Base-by-base conservation (phyloP, 106 monocot genomes). In the Posidonia australis region DNA sequence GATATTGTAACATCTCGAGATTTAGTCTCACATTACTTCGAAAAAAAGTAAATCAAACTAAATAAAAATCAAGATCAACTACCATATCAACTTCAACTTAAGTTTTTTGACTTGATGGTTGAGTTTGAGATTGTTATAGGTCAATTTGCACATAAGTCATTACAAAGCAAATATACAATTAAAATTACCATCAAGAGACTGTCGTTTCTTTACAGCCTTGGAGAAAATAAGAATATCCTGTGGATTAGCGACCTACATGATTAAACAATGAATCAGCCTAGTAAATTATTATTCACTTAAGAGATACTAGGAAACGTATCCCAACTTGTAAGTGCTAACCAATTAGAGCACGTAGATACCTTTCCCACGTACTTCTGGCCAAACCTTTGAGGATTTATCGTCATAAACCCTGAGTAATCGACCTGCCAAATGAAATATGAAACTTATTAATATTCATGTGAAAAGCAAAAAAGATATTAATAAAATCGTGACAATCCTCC, bases 351-450 rank as follows among this genome's bases (percentile, higher is more conserved):
- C 13, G 0, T 9, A 46, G 52, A 1, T 82, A 98, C 96, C 96
- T 98, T 98, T 29, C 96, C 96, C 22, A 98, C 96, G 76, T 90
- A 98, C 66, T 98, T 98, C 70, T 98, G 96, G 27, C 96, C 96
- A 77, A 98, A 98, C 36, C 90, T 84, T 62, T 98, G 96, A 75
- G 96, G 96, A 52, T 98, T 98, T 69, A 98, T 98, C 57, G 96
- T 98, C 79, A 83, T 90, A 82, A 98, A 90, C 62, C 96, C 96
- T 62, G 96, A 85, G 78, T 98, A 98, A 56, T 98, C 96, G 46
- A 98, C 96, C 96, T 98, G 70, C 84, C 54, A 57, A 24, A 68
- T 27, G 3, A 18, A 52, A 25, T 29, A 55, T 55, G 24, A 22
- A 55, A n/a, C n/a, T n/a, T n/a, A n/a, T 45, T 45, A 45, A 13